phyloP scores from a whole-genome alignment of 148 eudicot genomes.

The Chenopodium album region DNA sequence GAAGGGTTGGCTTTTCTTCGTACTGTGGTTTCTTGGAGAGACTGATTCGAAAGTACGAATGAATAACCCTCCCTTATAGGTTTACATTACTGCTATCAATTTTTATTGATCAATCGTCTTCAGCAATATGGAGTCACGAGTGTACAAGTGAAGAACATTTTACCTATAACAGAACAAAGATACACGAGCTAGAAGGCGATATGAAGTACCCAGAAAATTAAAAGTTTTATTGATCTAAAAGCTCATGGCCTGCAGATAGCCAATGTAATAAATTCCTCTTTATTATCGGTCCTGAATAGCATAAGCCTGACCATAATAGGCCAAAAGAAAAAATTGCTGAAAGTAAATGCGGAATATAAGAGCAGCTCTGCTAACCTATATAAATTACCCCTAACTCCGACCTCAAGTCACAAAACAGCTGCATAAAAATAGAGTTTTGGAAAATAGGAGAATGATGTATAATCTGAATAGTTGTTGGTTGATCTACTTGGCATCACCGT shows the following conservation, averaged over 20 bases:
- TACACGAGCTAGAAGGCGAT: background rate
- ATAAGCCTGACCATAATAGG: background rate
- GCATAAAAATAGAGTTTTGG: background rate
- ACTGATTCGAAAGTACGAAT: too few species aligned
- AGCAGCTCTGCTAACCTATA: background rate
- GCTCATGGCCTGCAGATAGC: background rate
- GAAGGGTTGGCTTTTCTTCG: too few species aligned
- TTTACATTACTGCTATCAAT: too few species aligned
- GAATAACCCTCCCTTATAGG: too few species aligned
- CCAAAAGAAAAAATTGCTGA: background rate
- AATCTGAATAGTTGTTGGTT: background rate
- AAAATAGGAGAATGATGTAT: background rate
- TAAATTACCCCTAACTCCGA: background rate
- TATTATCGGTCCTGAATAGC: background rate
- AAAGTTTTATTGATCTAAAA: slow-evolving; percentile 1
- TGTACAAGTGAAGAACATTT: too few species aligned
- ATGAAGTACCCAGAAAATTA: too few species aligned
- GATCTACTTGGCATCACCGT: slow-evolving; percentile 29
- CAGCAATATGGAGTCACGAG: background rate
- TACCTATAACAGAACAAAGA: background rate
- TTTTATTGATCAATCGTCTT: background rate
- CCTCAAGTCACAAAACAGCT: background rate
- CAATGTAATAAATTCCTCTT: background rate
- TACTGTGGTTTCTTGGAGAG: too few species aligned
- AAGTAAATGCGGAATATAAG: background rate